Evolutionary conservation across 305 asterid genomes (phyloP).

Genomic region (Solanum hybrid): DNA sequence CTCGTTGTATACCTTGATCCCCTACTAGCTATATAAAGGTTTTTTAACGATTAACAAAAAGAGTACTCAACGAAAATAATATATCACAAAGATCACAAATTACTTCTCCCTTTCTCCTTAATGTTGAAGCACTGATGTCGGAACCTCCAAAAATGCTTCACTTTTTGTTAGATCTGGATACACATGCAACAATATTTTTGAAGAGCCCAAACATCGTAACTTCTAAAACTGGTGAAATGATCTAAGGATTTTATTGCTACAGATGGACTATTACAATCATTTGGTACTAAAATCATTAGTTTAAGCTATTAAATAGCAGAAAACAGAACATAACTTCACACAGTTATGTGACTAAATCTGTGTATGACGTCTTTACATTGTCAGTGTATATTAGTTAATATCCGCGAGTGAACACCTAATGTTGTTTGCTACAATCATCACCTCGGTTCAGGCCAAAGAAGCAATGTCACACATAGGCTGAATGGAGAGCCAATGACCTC

Average conservation of each 20-base stretch:
- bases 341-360: background rate
- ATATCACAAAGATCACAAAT: background rate
- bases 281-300: background rate
- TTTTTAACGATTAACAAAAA: too few relatives aligned
- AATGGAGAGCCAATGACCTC: background rate
- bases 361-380: background rate
- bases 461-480: background rate
- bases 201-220: background rate
- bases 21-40: background rate
- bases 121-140: background rate
- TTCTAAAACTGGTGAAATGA: background rate
- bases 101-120: background rate
- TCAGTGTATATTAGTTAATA: background rate
- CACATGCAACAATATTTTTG: background rate
- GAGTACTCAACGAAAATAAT: too few relatives aligned
- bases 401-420: background rate
- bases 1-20: background rate
- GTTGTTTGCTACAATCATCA: background rate
- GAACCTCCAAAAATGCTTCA: background rate
- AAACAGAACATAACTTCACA: background rate
- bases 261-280: background rate
- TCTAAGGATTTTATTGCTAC: background rate
- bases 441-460: background rate
- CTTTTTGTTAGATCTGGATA: background rate
- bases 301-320: background rate